phyloP scores from a whole-genome alignment of 2,329 filamentous ascomycete genomes.

The Rhynchosporium graminicola region DNA sequence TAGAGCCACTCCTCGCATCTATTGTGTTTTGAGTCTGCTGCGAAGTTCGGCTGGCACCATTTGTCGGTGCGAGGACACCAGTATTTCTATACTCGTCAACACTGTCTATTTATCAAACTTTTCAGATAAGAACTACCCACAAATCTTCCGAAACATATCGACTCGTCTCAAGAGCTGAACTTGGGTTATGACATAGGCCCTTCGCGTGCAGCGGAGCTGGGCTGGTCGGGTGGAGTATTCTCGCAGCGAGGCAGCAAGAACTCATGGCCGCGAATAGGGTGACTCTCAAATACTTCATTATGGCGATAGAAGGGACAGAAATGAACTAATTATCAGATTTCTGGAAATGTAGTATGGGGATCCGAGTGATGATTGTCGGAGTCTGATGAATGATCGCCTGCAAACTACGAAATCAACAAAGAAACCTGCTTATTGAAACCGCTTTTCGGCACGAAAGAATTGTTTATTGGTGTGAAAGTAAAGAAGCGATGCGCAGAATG shows the following conservation, averaged over 20 bases:
- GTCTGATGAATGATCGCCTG: background rate
- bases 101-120: too few relatives aligned
- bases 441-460: background rate
- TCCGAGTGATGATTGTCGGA: background rate
- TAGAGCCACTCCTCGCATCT: too few relatives aligned
- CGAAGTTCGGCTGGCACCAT: too few relatives aligned
- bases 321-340: too few relatives aligned
- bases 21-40: too few relatives aligned
- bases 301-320: background rate
- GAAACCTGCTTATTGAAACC: background rate
- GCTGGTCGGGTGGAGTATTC: background rate
- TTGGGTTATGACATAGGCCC: background rate
- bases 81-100: too few relatives aligned
- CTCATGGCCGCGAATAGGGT: background rate
- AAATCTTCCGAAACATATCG: background rate
- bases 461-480: background rate
- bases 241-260: background rate
- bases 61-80: too few relatives aligned
- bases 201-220: background rate
- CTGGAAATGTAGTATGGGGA: background rate
- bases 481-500: background rate
- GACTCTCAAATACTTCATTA: background rate
- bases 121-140: background rate
- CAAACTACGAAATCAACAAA: background rate
- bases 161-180: background rate